Evolutionary conservation across 2,329 filamentous ascomycete species (phyloP).

Genomic region (Trichoderma sp.): DNA sequence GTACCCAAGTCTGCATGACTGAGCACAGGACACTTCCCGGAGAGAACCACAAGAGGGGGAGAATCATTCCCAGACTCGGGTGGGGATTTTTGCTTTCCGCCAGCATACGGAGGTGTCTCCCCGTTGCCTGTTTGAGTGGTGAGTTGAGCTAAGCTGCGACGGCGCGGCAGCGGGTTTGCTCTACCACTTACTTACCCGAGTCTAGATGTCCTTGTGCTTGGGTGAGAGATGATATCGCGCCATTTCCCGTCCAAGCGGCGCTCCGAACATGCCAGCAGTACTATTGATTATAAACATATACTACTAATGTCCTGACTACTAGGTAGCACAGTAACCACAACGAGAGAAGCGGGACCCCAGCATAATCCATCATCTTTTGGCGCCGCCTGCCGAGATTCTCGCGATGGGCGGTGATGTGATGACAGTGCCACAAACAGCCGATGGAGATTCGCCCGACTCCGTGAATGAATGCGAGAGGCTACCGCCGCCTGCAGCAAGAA

Average conservation of each 20-base stretch:
- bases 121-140: conserved; percentile 10
- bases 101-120: conserved; percentile 3
- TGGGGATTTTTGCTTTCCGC: neutral
- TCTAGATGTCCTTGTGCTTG: neutral
- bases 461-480: neutral
- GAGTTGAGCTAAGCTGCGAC: conserved; percentile 1
- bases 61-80: neutral
- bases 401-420: neutral
- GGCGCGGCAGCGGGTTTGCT: neutral
- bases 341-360: neutral
- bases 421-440: conserved; percentile 8
- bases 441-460: neutral
- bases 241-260: conserved; percentile 6
- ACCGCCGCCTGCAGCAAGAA: neutral
- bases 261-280: neutral
- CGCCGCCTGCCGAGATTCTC: neutral
- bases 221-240: conserved; percentile 1
- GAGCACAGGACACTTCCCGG: neutral
- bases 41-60: neutral
- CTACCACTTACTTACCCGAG: neutral
- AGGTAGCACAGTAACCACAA: neutral
- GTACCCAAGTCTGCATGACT: neutral
- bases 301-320: neutral
- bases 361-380: neutral
- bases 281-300: neutral